phyloP scores from a whole-genome alignment of 371 early-diverging fungal genomes.

The Cokeromyces recurvatus region DNA sequence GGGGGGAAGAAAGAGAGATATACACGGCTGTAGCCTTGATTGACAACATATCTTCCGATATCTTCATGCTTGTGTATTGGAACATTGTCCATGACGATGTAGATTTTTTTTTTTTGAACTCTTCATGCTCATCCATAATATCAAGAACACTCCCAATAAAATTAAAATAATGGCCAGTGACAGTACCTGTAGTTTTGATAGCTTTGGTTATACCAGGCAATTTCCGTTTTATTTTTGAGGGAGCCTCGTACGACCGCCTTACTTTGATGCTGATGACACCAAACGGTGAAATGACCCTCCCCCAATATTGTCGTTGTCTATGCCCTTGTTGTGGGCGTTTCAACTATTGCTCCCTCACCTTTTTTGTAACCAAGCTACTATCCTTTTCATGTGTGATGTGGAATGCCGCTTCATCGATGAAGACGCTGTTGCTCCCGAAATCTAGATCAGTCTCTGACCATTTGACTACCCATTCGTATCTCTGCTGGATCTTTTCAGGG shows the following conservation, averaged over 20 bases:
- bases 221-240: slow-evolving; percentile 2
- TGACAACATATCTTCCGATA: slow-evolving; percentile 5
- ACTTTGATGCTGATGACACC: neutral
- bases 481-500: slow-evolving; percentile 1
- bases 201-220: neutral
- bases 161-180: slow-evolving; percentile 5
- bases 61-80: slow-evolving; percentile 9
- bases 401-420: slow-evolving; percentile 6
- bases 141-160: slow-evolving; percentile 1
- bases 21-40: slow-evolving; percentile 3
- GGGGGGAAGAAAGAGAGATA: slow-evolving; percentile 14
- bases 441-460: slow-evolving; percentile 3
- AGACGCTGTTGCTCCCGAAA: slow-evolving; percentile 1
- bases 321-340: neutral
- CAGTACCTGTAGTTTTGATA: neutral
- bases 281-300: neutral
- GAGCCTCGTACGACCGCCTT: neutral
- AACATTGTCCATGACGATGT: neutral
- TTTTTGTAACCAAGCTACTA: slow-evolving; percentile 1
- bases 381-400: slow-evolving; percentile 8
- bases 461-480: slow-evolving; percentile 1
- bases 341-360: neutral
- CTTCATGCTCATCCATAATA: slow-evolving; percentile 1
- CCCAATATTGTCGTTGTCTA: slow-evolving; percentile 4
- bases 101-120: neutral